Percentiles rank a stretch among this genome's conserved stretches.
Evolutionary conservation across 495 filamentous ascomycete species (phyloP).

Genomic region (Entonaema liquescens): DNA sequence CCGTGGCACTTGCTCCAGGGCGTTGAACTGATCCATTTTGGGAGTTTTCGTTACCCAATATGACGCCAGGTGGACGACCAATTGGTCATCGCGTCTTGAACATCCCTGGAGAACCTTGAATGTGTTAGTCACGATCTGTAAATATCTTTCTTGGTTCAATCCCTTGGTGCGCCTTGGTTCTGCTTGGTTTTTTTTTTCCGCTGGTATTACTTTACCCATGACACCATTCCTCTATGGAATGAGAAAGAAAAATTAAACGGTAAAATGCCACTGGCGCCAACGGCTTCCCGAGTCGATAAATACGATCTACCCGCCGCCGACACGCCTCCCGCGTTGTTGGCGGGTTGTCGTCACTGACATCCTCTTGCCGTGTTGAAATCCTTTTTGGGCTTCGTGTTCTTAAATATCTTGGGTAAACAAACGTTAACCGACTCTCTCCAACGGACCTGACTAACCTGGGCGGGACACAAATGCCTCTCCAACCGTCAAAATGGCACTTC

Average conservation of each 20-base stretch:
- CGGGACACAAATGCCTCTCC: constrained; percentile 26
- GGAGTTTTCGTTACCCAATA: constrained; percentile 40
- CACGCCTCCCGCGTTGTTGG: constrained; percentile 11
- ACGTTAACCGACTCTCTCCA: neutral
- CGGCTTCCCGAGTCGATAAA: constrained; percentile 8
- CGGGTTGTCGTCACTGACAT: neutral
- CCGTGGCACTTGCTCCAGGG: constrained; percentile 19
- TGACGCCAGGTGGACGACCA: constrained; percentile 30
- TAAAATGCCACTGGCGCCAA: constrained; percentile 5
- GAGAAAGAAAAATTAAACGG: constrained; percentile 21
- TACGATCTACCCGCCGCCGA: constrained; percentile 11
- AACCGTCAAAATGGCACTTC: constrained; percentile 58
- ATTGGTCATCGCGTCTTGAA: constrained; percentile 28
- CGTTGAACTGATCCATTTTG: constrained; percentile 26
- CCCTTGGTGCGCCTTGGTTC: neutral
- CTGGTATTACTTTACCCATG: constrained; percentile 6
- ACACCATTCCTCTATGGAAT: constrained; percentile 26
- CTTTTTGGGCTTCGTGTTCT: neutral
- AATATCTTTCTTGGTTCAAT: constrained; percentile 14
- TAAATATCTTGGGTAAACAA: neutral
- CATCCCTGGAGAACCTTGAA: constrained; percentile 25
- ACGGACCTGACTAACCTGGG: neutral
- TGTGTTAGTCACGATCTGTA: constrained; percentile 25
- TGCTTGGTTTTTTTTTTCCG: neutral
- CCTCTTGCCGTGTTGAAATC: neutral